Evolutionary conservation across 2,329 filamentous ascomycete species (phyloP), one percentile per base, ranked within the genome.

Genomic region (Arthrobotrys sphaeroides): DNA sequence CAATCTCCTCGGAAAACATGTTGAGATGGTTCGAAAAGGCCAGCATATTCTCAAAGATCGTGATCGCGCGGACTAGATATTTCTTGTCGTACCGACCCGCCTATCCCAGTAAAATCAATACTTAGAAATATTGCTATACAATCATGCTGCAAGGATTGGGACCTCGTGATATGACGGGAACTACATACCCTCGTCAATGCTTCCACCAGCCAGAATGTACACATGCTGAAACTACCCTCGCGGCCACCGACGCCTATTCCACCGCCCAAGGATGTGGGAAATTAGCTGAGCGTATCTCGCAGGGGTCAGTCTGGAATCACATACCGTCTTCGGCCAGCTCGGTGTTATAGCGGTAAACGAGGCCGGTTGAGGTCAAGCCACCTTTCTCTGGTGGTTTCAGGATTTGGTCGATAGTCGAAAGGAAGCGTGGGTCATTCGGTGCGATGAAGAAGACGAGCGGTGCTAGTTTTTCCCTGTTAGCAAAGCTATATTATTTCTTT

Each of bases 181-280:
- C 36, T 10, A 22, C 36, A 26, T 78, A 90, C 90, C 31, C 91
- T 86, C 28, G 90, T 91, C 83, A 93, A 86, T 22, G 91, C 90
- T 82, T 93, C 91, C 10, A 93, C 90, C 0, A 93, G 87, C 91
- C 91, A 93, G 81, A 93, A 93, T 0, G 90, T 93, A 80, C 90
- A 92, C 90, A 93, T 93, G 80, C 87, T 89, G 80, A 93, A 93
- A 18, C 90, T 90, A 20, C 91, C 91, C 82, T 93, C 91, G 60
- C 87, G 85, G 16, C 91, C 91, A 38, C 90, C 90, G 6, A 93
- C 90, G 28, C 90, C 90, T 90, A 78, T 67, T 26, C 72, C 72
- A 24, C 72, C 72, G 38, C 72, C 72, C 55, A 43, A 65, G 33
- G 73, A 62, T 72, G 64, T 40, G 33, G 24, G 60, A 60, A 53